Percentiles rank a stretch among this genome's conserved stretches.
phyloP scores from a whole-genome alignment of 345 rosid genomes.

The Draba incana region DNA sequence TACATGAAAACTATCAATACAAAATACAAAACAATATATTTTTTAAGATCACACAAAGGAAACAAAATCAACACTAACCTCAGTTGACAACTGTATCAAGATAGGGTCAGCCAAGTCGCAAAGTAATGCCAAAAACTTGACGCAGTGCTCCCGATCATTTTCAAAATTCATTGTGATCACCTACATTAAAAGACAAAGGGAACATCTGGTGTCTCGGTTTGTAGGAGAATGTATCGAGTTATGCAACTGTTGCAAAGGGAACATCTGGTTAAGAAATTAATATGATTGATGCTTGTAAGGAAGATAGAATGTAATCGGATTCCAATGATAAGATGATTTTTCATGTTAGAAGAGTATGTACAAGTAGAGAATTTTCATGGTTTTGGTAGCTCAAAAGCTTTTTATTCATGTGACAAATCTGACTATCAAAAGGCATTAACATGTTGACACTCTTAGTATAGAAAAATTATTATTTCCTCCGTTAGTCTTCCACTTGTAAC shows the following conservation, averaged over 20 bases:
- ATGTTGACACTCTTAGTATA: slow-evolving; percentile 3
- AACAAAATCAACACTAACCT: slow-evolving; percentile 57
- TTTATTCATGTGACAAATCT: slow-evolving; percentile 31
- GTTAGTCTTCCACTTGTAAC: too few relatives aligned
- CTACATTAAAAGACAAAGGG: slow-evolving; percentile 51
- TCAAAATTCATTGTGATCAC: slow-evolving; percentile 99
- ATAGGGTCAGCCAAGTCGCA: slow-evolving; percentile 96
- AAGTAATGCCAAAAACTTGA: slow-evolving; percentile 93
- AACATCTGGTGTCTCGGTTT: slow-evolving; percentile 20
- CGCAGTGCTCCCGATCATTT: slow-evolving; percentile 98
- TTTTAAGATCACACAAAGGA: slow-evolving; percentile 10
- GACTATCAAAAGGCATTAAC: slow-evolving; percentile 21
- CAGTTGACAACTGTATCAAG: slow-evolving; percentile 77
- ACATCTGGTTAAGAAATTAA: slow-evolving; percentile 16
- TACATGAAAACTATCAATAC: not conserved
- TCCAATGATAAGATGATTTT: slow-evolving; percentile 31
- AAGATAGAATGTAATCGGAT: slow-evolving; percentile 19
- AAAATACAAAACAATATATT: not conserved
- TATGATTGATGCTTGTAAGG: slow-evolving; percentile 13
- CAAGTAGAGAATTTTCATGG: slow-evolving; percentile 9
- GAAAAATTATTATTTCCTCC: slow-evolving; percentile 8
- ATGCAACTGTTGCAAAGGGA: slow-evolving; percentile 31
- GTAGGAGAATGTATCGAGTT: slow-evolving; percentile 30
- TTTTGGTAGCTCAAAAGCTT: slow-evolving; percentile 1
- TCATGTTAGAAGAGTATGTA: slow-evolving; percentile 24